Evolutionary conservation across 2,329 filamentous ascomycete species (phyloP).

Genomic region (Fusarium subtropicale): DNA sequence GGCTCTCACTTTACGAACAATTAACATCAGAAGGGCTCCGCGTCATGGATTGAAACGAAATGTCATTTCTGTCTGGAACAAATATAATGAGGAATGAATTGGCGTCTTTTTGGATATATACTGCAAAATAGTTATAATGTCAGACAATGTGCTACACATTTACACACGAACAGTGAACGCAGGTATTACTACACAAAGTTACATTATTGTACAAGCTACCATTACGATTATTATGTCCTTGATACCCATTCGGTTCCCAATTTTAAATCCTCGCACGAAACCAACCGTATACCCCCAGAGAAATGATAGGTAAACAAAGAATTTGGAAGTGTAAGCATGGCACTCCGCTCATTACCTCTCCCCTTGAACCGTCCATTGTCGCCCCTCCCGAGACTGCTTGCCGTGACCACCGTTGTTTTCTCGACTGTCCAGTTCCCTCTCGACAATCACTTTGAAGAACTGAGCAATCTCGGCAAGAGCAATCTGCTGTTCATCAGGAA

Average conservation of each 20-base stretch:
- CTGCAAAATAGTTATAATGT: neutral
- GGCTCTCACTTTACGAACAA: neutral
- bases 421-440: conserved; percentile 56
- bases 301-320: neutral
- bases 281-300: neutral
- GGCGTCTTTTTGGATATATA: conserved; percentile 7
- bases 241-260: neutral
- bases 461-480: conserved; percentile 62
- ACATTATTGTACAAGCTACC: conserved; percentile 3
- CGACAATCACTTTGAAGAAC: conserved; percentile 66
- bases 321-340: neutral
- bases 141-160: neutral
- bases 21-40: conserved; percentile 4
- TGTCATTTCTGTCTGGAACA: neutral
- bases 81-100: conserved; percentile 37
- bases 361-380: conserved; percentile 19
- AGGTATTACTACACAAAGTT: neutral
- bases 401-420: conserved; percentile 38
- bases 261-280: neutral
- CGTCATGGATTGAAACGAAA: neutral
- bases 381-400: conserved; percentile 17
- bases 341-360: conserved; percentile 1
- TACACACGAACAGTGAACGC: neutral
- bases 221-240: neutral
- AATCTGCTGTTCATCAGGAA: conserved; percentile 57